Percentiles rank a stretch among this genome's conserved stretches.
Evolutionary conservation across 805 yeast genomes (phyloP).

Genomic region (Pichia pseudocactophila): DNA sequence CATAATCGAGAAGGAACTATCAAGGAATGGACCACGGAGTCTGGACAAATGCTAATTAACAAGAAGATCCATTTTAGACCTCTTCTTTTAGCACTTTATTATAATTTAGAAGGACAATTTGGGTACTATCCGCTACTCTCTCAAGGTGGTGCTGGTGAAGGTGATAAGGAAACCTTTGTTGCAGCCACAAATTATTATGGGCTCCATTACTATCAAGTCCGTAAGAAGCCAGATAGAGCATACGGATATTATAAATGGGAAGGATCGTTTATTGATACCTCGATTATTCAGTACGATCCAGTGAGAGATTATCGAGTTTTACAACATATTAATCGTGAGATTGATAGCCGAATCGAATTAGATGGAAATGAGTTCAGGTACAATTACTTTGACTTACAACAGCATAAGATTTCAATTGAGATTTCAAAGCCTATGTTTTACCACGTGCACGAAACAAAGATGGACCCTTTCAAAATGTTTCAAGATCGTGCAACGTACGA

Average conservation of each 20-base stretch:
- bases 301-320: slow-evolving; percentile 16
- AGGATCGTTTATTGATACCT: slow-evolving; percentile 12
- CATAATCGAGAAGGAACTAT: slow-evolving; percentile 55
- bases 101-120: slow-evolving; percentile 50
- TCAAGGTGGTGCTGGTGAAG: slow-evolving; percentile 58
- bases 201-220: slow-evolving; percentile 45
- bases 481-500: slow-evolving; percentile 19
- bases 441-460: slow-evolving; percentile 41
- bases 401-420: neutral
- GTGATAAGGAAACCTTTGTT: slow-evolving; percentile 69
- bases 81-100: slow-evolving; percentile 46
- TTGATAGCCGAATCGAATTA: neutral
- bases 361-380: neutral
- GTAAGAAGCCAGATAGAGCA: slow-evolving; percentile 13
- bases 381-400: slow-evolving; percentile 8
- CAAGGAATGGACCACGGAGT: slow-evolving; percentile 54
- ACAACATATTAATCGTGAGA: slow-evolving; percentile 3
- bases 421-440: slow-evolving; percentile 21
- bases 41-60: slow-evolving; percentile 52
- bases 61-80: slow-evolving; percentile 46
- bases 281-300: slow-evolving; percentile 18
- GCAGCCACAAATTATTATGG: slow-evolving; percentile 53
- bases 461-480: slow-evolving; percentile 33
- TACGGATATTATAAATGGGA: neutral
- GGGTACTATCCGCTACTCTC: slow-evolving; percentile 43